Evolutionary conservation across 2,329 filamentous ascomycete genomes (phyloP).

Genomic region (Metarhizium anisopliae): DNA sequence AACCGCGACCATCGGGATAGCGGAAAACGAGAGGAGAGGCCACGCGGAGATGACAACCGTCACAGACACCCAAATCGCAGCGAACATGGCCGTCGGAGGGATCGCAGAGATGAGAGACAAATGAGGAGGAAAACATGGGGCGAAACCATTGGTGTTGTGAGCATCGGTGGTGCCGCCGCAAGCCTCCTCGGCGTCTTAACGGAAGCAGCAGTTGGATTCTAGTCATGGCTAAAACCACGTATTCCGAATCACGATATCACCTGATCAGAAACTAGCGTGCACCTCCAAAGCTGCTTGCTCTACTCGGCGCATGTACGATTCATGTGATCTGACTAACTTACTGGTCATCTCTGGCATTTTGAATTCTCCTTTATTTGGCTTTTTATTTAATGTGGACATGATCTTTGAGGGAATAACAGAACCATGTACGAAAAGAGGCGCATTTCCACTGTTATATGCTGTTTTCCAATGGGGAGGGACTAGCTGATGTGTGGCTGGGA

Average conservation of each 20-base stretch:
- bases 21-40: constrained; percentile 12
- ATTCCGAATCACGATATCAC: not conserved
- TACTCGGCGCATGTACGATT: not conserved
- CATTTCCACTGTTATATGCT: not conserved
- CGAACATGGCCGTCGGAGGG: constrained; percentile 28
- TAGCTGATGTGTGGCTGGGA: not conserved
- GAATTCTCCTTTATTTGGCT: not conserved
- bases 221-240: not conserved
- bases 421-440: not conserved
- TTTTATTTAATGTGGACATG: not conserved
- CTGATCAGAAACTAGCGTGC: not conserved
- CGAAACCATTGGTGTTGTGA: constrained; percentile 47
- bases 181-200: constrained; percentile 49
- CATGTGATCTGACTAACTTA: not conserved
- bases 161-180: constrained; percentile 52
- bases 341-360: not conserved
- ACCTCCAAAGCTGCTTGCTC: not conserved
- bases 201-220: constrained; percentile 39
- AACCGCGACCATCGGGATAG: constrained; percentile 18
- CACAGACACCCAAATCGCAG: constrained; percentile 27
- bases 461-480: not conserved
- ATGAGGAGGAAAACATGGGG: constrained; percentile 38
- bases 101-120: constrained; percentile 26
- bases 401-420: not conserved
- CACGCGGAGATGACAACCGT: constrained; percentile 16